These are phyloP conservation scores for Ophiostoma sp. DNA, from an alignment of 2,329 filamentous ascomycete genomes.

Conservation along the genomic window DNA sequence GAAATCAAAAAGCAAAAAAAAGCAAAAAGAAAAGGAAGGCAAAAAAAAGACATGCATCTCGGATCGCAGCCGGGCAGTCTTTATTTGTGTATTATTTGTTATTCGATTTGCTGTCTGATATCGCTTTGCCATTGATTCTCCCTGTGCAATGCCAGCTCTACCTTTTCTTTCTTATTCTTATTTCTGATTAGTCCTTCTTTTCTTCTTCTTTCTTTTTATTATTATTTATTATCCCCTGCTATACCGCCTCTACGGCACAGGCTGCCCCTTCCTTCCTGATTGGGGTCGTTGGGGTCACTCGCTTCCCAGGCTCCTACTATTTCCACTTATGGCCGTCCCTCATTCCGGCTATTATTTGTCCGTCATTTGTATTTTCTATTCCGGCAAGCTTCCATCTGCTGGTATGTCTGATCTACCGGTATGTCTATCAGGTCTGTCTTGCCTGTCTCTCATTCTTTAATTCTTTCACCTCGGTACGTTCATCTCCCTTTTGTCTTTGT, in stretches of 20 bases:
- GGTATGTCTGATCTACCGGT: neutral
- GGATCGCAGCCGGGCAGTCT: slow-evolving; percentile 3
- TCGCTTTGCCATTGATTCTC: too few relatives aligned
- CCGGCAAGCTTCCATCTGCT: neutral
- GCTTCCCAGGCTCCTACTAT: neutral
- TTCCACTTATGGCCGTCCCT: neutral
- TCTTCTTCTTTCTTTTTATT: neutral
- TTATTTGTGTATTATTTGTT: neutral
- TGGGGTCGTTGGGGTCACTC: neutral
- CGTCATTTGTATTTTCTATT: neutral
- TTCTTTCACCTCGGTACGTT: neutral
- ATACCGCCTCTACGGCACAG: neutral
- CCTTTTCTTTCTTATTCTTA: neutral
- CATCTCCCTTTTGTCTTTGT: neutral
- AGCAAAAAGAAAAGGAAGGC: neutral
- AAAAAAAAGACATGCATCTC: neutral
- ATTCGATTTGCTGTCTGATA: neutral
- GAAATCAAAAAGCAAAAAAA: neutral
- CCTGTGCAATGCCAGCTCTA: neutral
- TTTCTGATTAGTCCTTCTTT: neutral
- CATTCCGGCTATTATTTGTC: neutral
- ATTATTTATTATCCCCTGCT: neutral
- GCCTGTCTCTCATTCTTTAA: neutral
- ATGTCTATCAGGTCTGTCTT: neutral
- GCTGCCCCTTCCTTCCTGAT: neutral